Conservation (phyloP, 2,329 filamentous ascomycete species). For the Colletotrichum godetiae region DNA sequence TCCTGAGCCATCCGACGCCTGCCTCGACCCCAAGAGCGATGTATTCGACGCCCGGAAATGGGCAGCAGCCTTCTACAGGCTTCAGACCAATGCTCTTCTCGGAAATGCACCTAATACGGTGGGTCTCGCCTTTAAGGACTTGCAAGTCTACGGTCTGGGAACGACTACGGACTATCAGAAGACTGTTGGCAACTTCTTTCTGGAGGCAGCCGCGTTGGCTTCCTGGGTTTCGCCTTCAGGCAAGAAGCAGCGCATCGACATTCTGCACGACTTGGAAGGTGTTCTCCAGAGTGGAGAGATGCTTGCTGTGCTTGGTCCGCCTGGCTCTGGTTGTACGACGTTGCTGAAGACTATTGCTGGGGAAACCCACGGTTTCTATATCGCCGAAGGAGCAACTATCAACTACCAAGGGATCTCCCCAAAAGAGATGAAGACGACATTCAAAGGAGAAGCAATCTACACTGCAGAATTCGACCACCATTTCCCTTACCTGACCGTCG, state of each 20-base stretch:
- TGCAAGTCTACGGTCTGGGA: slow-evolving; percentile 56
- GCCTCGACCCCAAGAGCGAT: slow-evolving; percentile 51
- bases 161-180: slow-evolving; percentile 55
- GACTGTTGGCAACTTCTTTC: slow-evolving; percentile 52
- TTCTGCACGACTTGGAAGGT: slow-evolving; percentile 62
- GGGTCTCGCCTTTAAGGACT: slow-evolving; percentile 51
- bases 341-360: slow-evolving; percentile 75
- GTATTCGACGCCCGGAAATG: slow-evolving; percentile 55
- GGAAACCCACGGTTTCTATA: slow-evolving; percentile 69
- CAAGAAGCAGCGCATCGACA: slow-evolving; percentile 52
- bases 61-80: slow-evolving; percentile 52
- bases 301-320: slow-evolving; percentile 67
- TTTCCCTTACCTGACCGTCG: slow-evolving; percentile 68
- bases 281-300: slow-evolving; percentile 65
- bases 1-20: slow-evolving; percentile 38
- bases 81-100: slow-evolving; percentile 39
- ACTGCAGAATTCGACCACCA: slow-evolving; percentile 74
- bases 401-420: slow-evolving; percentile 31
- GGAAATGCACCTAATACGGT: slow-evolving; percentile 44
- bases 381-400: slow-evolving; percentile 17
- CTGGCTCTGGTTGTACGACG: slow-evolving; percentile 70
- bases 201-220: slow-evolving; percentile 42
- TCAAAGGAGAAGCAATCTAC: slow-evolving; percentile 73
- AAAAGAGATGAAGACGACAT: slow-evolving; percentile 21
- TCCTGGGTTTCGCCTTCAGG: slow-evolving; percentile 40